phyloP scores from a whole-genome alignment of 2,329 filamentous ascomycete species.

The Hypoxylon rubiginosum region DNA sequence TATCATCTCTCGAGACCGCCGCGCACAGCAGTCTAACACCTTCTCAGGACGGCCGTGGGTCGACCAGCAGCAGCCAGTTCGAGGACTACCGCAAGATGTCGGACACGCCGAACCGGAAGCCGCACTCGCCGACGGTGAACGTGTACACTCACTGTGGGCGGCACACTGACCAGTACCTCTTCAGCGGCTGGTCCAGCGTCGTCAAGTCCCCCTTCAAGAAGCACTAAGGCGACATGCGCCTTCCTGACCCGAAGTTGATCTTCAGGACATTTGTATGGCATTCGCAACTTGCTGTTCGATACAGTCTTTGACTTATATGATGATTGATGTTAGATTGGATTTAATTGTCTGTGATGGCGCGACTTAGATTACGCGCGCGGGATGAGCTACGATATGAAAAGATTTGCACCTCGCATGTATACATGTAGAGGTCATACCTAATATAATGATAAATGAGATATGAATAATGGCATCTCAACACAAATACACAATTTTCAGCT shows the following conservation, averaged over 20 bases:
- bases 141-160: conserved; percentile 68
- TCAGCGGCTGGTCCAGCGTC: conserved; percentile 63
- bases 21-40: conserved; percentile 14
- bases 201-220: conserved; percentile 58
- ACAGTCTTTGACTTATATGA: conserved; percentile 21
- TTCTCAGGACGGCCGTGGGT: conserved; percentile 16
- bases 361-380: conserved; percentile 6
- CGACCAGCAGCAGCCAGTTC: conserved; percentile 15
- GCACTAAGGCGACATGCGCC: conserved; percentile 27
- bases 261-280: conserved; percentile 14
- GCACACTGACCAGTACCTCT: conserved; percentile 67
- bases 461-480: conserved; percentile 5
- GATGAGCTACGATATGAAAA: conserved; percentile 15
- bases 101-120: conserved; percentile 41
- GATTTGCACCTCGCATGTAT: conserved; percentile 7
- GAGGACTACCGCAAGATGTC: conserved; percentile 30
- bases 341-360: conserved; percentile 21
- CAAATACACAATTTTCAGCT: background rate
- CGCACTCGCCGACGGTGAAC: conserved; percentile 60
- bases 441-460: conserved; percentile 35
- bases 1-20: background rate
- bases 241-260: conserved; percentile 6
- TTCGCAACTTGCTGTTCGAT: conserved; percentile 4
- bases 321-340: conserved; percentile 14
- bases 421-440: conserved; percentile 22